A percentile compares a stretch with the other conserved stretches of the same genome.
These are phyloP conservation scores for Diaporthe ampelina DNA, from an alignment of 2,329 filamentous ascomycete species.

Conservation along the genomic window DNA sequence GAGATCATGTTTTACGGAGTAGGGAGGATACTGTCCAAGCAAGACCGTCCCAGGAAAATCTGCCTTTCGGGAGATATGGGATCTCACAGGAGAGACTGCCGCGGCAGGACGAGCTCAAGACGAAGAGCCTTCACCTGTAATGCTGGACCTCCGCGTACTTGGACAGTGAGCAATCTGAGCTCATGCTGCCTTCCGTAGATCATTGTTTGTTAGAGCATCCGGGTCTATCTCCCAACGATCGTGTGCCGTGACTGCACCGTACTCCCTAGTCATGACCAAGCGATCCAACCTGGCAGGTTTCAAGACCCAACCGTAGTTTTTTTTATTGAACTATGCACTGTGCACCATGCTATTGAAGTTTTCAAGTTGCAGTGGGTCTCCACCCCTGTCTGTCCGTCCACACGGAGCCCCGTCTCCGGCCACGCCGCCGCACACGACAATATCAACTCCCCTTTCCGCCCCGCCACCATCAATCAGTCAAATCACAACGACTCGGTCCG, in stretches of 20 bases:
- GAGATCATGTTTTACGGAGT: background rate
- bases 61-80: background rate
- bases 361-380: background rate
- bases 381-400: background rate
- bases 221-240: background rate
- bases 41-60: background rate
- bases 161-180: background rate
- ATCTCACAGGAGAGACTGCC: background rate
- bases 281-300: too few relatives aligned
- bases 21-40: background rate
- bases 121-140: background rate
- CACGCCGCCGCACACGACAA: background rate
- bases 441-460: slow-evolving; percentile 4
- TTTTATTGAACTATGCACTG: background rate
- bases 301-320: background rate
- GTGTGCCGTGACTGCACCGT: background rate
- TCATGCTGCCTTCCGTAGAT: background rate
- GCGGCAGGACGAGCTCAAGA: background rate
- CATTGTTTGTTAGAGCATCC: background rate
- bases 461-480: background rate
- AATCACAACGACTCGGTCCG: slow-evolving; percentile 11
- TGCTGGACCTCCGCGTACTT: background rate
- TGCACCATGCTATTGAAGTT: background rate
- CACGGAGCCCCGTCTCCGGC: background rate
- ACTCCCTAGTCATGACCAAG: background rate